A percentile compares a stretch with the other conserved stretches of the same genome.
Evolutionary conservation across 108 stramenopile species (phyloP).

Genomic region (Pelagomonas calceolata): DNA sequence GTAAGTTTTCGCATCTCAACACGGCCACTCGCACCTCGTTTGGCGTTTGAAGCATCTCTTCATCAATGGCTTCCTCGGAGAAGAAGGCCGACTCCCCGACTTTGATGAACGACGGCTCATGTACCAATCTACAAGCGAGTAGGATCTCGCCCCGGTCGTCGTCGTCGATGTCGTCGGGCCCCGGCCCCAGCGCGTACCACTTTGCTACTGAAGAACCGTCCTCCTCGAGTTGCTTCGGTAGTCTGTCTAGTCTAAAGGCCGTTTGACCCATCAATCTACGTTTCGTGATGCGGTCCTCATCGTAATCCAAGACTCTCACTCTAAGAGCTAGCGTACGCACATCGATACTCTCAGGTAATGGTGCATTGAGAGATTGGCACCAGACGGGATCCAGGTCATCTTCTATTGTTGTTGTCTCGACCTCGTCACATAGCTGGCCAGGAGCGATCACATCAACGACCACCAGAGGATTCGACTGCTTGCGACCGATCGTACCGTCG

Average conservation of each 20-base stretch:
- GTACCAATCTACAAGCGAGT: neutral
- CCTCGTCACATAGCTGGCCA: no score
- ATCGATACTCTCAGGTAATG: no score
- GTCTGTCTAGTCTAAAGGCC: no score
- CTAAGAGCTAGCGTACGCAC: no score
- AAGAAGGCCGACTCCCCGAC: neutral
- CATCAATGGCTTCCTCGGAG: neutral
- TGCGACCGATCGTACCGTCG: neutral
- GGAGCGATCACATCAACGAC: neutral
- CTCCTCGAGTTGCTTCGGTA: no score
- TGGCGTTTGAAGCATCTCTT: neutral
- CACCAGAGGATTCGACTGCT: neutral
- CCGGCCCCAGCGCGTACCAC: neutral
- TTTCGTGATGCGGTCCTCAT: no score
- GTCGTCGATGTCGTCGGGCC: neutral
- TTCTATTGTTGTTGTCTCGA: no score
- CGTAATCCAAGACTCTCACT: no score
- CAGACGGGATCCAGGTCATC: no score
- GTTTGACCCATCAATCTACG: no score
- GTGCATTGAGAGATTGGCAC: no score
- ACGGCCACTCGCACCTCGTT: neutral
- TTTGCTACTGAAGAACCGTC: neutral
- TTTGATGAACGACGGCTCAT: neutral
- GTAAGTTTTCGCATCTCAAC: neutral
- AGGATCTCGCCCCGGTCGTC: neutral